Evolutionary conservation across 495 filamentous ascomycete genomes (phyloP).

Genomic region (Penicillium paradoxum): DNA sequence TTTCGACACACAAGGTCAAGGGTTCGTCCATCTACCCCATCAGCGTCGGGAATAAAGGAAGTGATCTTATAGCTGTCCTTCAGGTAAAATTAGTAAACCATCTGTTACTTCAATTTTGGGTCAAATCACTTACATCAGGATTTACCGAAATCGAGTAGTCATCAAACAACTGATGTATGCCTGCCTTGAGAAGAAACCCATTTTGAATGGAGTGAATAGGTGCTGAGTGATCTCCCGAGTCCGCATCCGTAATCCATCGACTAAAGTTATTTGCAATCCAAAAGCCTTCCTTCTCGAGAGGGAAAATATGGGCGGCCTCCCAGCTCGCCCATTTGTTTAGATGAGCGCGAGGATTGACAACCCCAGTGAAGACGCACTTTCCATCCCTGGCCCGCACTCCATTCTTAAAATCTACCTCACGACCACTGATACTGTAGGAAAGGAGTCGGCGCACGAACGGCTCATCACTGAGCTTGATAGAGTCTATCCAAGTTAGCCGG

Average conservation of each 20-base stretch:
- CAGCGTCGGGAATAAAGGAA: neutral
- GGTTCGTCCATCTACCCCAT: neutral
- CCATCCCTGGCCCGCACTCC: neutral
- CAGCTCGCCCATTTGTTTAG: neutral
- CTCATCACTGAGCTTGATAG: neutral
- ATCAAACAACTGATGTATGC: neutral
- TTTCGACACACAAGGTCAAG: constrained; percentile 27
- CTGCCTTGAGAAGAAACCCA: neutral
- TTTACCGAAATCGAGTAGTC: neutral
- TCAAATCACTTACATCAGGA: neutral
- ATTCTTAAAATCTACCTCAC: neutral
- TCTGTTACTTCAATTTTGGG: neutral
- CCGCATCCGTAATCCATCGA: neutral
- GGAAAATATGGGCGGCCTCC: neutral
- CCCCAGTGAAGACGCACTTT: neutral
- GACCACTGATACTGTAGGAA: neutral
- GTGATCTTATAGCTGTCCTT: neutral
- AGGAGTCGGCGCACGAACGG: neutral
- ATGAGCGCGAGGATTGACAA: neutral
- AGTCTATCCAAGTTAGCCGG: neutral
- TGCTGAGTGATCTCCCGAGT: no score
- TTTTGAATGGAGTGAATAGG: neutral
- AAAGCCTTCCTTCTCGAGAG: neutral
- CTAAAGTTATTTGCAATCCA: neutral
- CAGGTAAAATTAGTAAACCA: neutral